Evolutionary conservation across 371 early-diverging fungal species (phyloP).

Genomic region (Mucor velutinosus): DNA sequence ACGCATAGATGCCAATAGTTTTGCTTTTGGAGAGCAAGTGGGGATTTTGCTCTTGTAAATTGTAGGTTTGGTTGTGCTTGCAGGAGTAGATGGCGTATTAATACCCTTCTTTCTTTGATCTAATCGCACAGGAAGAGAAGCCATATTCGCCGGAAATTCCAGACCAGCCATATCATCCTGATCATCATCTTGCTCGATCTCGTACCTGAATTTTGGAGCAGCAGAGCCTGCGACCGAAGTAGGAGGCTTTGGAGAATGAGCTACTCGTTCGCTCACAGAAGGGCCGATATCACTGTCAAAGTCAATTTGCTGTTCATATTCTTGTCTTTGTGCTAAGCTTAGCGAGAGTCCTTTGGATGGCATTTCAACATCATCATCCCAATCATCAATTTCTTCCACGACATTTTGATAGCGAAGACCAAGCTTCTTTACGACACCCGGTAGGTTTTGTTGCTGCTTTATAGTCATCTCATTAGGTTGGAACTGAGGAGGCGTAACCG

Average conservation of each 20-base stretch:
- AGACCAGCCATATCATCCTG: slow-evolving; percentile 30
- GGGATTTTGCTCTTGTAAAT: neutral
- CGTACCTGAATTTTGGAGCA: neutral
- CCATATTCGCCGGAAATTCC: slow-evolving; percentile 32
- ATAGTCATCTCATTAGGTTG: neutral
- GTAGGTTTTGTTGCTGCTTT: neutral
- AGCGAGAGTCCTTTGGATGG: neutral
- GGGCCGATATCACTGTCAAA: slow-evolving; percentile 6
- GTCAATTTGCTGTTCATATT: neutral
- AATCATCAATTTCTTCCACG: slow-evolving; percentile 32
- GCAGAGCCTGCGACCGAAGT: neutral
- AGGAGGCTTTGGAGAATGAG: neutral
- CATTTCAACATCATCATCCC: slow-evolving; percentile 29
- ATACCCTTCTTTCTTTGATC: slow-evolving; percentile 5
- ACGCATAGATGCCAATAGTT: neutral
- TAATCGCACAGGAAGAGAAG: neutral
- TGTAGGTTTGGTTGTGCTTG: neutral
- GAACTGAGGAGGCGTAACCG: neutral
- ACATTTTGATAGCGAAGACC: slow-evolving; percentile 7
- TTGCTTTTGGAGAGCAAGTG: neutral
- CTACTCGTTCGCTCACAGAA: slow-evolving; percentile 9
- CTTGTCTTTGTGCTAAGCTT: neutral
- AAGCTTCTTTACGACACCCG: slow-evolving; percentile 23
- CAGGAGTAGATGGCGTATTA: neutral
- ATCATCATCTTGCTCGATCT: slow-evolving; percentile 11